Evolutionary conservation across 441 rosid species (phyloP).

Genomic region (Populus hybrid): DNA sequence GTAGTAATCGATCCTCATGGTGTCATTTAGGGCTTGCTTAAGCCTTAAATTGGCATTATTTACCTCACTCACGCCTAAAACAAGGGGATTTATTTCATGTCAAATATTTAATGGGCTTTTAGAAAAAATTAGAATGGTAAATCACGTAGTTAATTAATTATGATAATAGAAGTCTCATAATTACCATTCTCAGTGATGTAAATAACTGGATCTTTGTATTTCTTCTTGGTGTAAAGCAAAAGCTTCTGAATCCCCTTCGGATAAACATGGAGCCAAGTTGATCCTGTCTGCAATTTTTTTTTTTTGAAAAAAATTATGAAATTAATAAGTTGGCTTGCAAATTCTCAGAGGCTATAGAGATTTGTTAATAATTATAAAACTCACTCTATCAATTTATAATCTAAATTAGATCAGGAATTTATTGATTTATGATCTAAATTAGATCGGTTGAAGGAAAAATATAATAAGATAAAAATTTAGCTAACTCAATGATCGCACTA

Average conservation of each 20-base stretch:
- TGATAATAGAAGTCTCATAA: no score
- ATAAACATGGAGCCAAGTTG: constrained; percentile 34
- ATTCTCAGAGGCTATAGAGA: no score
- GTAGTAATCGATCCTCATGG: constrained; percentile 20
- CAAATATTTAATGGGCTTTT: background rate
- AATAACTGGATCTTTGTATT: constrained; percentile 36
- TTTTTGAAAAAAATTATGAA: background rate
- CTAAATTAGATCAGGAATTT: no score
- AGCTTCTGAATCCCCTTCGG: constrained; percentile 38
- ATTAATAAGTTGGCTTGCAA: no score
- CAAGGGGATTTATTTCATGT: background rate
- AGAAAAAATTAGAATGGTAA: background rate
- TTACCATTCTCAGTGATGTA: constrained; percentile 52
- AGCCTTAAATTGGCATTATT: constrained; percentile 17
- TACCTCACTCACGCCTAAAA: constrained; percentile 28
- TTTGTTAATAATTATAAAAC: no score
- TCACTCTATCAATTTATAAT: no score
- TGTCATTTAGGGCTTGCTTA: constrained; percentile 22
- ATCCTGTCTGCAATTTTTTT: constrained; percentile 27
- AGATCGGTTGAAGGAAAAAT: no score
- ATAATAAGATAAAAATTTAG: no score
- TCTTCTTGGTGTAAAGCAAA: constrained; percentile 30
- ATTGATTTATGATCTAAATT: no score
- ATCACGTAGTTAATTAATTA: background rate
- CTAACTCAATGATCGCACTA: no score